Evolutionary conservation across 495 filamentous ascomycete species (phyloP), one percentile per base, ranked within the genome.

Genomic region (Staphylotrichum tortipilum): DNA sequence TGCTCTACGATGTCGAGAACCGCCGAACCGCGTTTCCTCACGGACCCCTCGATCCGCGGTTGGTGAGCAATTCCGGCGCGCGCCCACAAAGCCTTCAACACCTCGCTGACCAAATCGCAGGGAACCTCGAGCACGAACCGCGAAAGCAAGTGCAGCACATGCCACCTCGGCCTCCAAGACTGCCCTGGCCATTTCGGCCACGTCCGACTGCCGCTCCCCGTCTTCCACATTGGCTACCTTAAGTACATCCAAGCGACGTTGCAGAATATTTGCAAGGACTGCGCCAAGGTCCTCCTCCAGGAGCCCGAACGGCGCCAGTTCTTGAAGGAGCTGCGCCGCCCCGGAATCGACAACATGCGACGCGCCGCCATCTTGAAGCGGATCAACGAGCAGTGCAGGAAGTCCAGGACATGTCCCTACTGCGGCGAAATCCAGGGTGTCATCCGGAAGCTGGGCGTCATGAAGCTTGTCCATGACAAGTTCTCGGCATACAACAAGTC

Each of bases 141-240:
- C 29, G 54, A 56, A 43, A 44, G 49, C 31, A 68, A 64, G 30
- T 98, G 92, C 66, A 74, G 81, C 47, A 97, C 92, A 18, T 98
- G 92, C 66, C 80, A 84, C 39, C 77, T 83, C 51, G 74, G 76
- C 9, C 70, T 96, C 34, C 76, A 86, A 47, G 74, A 81, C 38
- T 98, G 92, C 65, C 90, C 89, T 53, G 92, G 92, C 21, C 92
- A 98, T 67, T 98, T 96, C 53, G 92, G 92, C 34, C 85, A 95
- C 68, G 82, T 97, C 50, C 78, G 83, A 62, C 77, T 98, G 18
- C 87, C 89, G 7, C 75, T 98, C 10, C 92, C 92, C 5, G 85
- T 85, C 23, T 95, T 96, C 57, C 92, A 97, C 61, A 86, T 97
- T 53, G 92, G 92, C 48, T 98, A 95, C 59, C 83, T 97, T 59